These are phyloP conservation scores for Mollisiaceae sp. DNA, from an alignment of 2,329 filamentous ascomycete species.

Conservation along the genomic window DNA sequence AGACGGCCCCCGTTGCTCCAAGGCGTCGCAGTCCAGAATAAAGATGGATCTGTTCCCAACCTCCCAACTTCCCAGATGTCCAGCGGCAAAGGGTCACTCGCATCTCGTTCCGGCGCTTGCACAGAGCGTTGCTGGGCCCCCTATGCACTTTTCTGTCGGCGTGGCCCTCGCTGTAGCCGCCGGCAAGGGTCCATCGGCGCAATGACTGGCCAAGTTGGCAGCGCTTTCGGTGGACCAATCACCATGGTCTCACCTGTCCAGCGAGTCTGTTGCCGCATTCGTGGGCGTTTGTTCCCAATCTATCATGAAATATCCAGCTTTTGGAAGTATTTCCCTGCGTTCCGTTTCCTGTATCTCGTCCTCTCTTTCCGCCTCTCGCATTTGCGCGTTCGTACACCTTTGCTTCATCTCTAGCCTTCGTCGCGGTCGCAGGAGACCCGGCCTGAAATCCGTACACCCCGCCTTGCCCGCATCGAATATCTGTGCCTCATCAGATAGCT, in stretches of 20 bases:
- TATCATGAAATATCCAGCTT: slow-evolving; percentile 29
- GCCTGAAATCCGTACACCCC: slow-evolving; percentile 28
- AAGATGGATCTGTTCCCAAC: slow-evolving; percentile 1
- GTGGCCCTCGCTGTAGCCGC: slow-evolving; percentile 21
- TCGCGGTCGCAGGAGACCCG: slow-evolving; percentile 36
- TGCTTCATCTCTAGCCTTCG: slow-evolving; percentile 23
- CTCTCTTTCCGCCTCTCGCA: slow-evolving; percentile 28
- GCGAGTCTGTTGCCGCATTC: slow-evolving; percentile 10
- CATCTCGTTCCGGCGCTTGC: slow-evolving; percentile 8
- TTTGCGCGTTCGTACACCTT: slow-evolving; percentile 25
- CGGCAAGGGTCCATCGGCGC: slow-evolving; percentile 15
- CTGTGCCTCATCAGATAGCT: slow-evolving; percentile 38
- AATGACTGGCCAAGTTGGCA: slow-evolving; percentile 26
- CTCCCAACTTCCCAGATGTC: neutral
- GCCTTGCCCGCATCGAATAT: slow-evolving; percentile 33
- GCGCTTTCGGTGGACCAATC: slow-evolving; percentile 31
- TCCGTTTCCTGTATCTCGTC: slow-evolving; percentile 30
- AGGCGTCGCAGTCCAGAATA: neutral
- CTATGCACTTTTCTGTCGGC: neutral
- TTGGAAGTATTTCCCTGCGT: slow-evolving; percentile 28
- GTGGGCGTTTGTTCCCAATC: slow-evolving; percentile 22
- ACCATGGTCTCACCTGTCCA: slow-evolving; percentile 18
- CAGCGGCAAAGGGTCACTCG: slow-evolving; percentile 4
- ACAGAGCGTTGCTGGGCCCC: neutral
- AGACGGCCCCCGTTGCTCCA: neutral